Evolutionary conservation across 139 green algal genomes (phyloP), one percentile per base, ranked within the genome.

Genomic region (Penium margaritaceum): DNA sequence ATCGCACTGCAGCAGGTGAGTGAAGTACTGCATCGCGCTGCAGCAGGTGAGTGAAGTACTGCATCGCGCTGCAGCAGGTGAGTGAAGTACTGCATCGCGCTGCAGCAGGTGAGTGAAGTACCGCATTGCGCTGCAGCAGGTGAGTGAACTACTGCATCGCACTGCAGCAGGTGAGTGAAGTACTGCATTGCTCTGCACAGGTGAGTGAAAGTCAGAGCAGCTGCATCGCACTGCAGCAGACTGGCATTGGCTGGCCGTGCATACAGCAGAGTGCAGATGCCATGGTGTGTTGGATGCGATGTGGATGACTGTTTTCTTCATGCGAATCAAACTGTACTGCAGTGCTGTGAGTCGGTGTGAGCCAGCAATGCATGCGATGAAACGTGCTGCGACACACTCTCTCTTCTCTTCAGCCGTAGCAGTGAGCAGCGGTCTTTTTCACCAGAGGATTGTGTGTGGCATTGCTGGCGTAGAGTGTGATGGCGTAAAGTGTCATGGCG

Each of bases 1-100:
- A 67, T 67, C 32, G 54, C 33, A 7, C 55, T 76, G 32, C 63
- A 70, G 63, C 63, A 70, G 63, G 55, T 63, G 27, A 35, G 24
- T 5, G 12, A 1, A 29, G 1, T 54, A 27, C 2, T 54, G 43
- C 43, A 54, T 2, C n/a, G n/a, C n/a, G n/a, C 19, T 54, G 43
- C 19, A 54, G 19, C 2, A 1, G 17, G 21, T 54, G 43, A 15
- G 3, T 54, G 19, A 54, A 1, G 43, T 54, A 54, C 21, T 54
- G 17, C 21, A 15, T 19, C 2, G 19, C 17, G 19, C 21, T 19
- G 2, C 29, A 53, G n/a, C 62, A 51, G 1, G 4, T 62, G 21
- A 34, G 4, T 29, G 1, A 17, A 29, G 29, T 1, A 54, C 19
- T 1, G 1, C 43, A 1, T 27, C 17, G 17, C 21, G 1, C 43